phyloP scores from a whole-genome alignment of 495 filamentous ascomycete genomes.

The Talaromyces borbonicus region DNA sequence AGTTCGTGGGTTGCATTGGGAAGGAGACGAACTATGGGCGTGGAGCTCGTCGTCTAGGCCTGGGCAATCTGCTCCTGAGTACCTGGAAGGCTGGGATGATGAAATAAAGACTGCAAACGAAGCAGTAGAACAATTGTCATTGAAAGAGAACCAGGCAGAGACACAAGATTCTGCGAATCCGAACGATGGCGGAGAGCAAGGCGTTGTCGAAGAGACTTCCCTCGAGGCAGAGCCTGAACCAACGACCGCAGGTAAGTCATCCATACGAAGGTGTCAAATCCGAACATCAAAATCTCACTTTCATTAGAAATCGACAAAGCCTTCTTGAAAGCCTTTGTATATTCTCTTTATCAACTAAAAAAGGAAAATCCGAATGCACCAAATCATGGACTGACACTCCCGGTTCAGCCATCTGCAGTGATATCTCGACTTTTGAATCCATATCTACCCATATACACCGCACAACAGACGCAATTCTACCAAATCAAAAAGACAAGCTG shows the following conservation, averaged over 20 bases:
- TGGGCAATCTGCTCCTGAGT: slow-evolving; percentile 40
- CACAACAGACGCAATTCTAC: slow-evolving; percentile 45
- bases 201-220: slow-evolving; percentile 15
- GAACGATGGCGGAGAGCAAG: slow-evolving; percentile 13
- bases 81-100: slow-evolving; percentile 37
- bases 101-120: slow-evolving; percentile 14
- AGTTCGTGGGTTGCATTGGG: slow-evolving; percentile 60
- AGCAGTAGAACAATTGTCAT: slow-evolving; percentile 7
- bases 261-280: no score
- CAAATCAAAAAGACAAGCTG: slow-evolving; percentile 68
- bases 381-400: slow-evolving; percentile 48
- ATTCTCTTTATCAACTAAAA: slow-evolving; percentile 48
- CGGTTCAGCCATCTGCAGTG: slow-evolving; percentile 53
- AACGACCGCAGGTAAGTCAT: slow-evolving; percentile 41
- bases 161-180: slow-evolving; percentile 30
- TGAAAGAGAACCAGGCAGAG: slow-evolving; percentile 33
- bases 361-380: slow-evolving; percentile 35
- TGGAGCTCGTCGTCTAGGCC: slow-evolving; percentile 49
- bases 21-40: slow-evolving; percentile 63
- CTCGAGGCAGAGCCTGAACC: slow-evolving; percentile 39
- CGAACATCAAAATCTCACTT: no score
- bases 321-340: slow-evolving; percentile 60
- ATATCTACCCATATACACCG: slow-evolving; percentile 51
- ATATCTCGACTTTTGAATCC: slow-evolving; percentile 58
- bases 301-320: slow-evolving; percentile 63